phyloP scores from a whole-genome alignment of 441 rosid genomes.

The Populus hybrid region DNA sequence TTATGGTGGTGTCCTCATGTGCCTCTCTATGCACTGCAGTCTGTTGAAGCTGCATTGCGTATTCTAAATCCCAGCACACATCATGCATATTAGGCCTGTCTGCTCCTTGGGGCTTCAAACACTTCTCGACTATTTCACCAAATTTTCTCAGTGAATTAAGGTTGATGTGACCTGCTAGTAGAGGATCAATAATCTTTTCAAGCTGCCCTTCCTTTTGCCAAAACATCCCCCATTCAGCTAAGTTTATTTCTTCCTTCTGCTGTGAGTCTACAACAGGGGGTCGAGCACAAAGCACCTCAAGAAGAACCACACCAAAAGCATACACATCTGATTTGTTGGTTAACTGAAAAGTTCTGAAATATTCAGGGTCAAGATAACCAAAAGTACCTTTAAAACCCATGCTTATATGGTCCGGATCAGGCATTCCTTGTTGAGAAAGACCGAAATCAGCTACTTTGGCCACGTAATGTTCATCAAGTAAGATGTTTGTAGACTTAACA shows the following conservation, averaged over 20 bases:
- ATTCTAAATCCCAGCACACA: slow-evolving; percentile 48
- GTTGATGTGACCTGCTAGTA: slow-evolving; percentile 28
- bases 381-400: slow-evolving; percentile 14
- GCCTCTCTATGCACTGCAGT: slow-evolving; percentile 8
- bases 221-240: slow-evolving; percentile 51
- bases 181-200: slow-evolving; percentile 40
- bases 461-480: slow-evolving; percentile 34
- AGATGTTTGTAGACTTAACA: slow-evolving; percentile 50
- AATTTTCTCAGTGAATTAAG: slow-evolving; percentile 39
- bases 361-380: slow-evolving; percentile 25
- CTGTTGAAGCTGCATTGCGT: slow-evolving; percentile 35
- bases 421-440: slow-evolving; percentile 16
- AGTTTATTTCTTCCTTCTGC: slow-evolving; percentile 30
- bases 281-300: slow-evolving; percentile 41
- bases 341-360: slow-evolving; percentile 11
- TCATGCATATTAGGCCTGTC: slow-evolving; percentile 49
- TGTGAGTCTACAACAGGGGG: slow-evolving; percentile 24
- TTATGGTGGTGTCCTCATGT: not conserved
- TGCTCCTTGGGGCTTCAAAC: slow-evolving; percentile 30
- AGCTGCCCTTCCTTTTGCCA: slow-evolving; percentile 32
- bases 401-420: not conserved
- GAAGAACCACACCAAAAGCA: not conserved
- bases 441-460: slow-evolving; percentile 48
- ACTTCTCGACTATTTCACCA: slow-evolving; percentile 40
- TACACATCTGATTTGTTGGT: slow-evolving; percentile 20